phyloP scores from a whole-genome alignment of 257 asterid genomes.

The Marsdenia floribunda region DNA sequence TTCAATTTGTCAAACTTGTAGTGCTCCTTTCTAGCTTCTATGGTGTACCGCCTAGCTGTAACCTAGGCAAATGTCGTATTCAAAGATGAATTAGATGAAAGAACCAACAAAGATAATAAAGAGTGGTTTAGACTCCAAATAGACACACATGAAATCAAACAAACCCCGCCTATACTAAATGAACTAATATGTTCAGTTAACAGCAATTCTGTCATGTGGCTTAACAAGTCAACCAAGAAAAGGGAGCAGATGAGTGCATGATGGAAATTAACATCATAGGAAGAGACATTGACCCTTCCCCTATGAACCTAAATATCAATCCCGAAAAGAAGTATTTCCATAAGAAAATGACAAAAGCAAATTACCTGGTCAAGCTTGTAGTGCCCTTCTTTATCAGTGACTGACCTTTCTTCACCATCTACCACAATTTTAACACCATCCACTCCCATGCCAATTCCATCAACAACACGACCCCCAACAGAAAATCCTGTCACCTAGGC shows the following conservation, averaged over 20 bases:
- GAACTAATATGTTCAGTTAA: background rate
- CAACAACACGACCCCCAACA: constrained; percentile 96
- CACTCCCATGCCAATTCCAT: constrained; percentile 74
- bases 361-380: constrained; percentile 97
- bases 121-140: background rate
- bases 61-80: constrained; percentile 48
- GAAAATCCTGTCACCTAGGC: constrained; percentile 95
- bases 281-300: background rate
- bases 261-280: background rate
- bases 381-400: constrained; percentile 77
- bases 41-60: constrained; percentile 73
- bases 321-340: background rate
- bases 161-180: background rate
- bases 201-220: background rate
- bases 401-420: constrained; percentile 77
- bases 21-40: constrained; percentile 83
- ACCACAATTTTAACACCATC: constrained; percentile 62
- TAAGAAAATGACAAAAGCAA: constrained; percentile 13
- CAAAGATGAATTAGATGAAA: constrained; percentile 7
- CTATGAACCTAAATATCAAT: background rate
- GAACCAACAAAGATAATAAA: background rate
- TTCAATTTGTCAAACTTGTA: constrained; percentile 64
- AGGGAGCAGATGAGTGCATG: background rate
- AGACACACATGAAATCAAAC: background rate
- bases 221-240: background rate